Evolutionary conservation across 306 rosid genomes (phyloP).

Genomic region (Comarum palustre): DNA sequence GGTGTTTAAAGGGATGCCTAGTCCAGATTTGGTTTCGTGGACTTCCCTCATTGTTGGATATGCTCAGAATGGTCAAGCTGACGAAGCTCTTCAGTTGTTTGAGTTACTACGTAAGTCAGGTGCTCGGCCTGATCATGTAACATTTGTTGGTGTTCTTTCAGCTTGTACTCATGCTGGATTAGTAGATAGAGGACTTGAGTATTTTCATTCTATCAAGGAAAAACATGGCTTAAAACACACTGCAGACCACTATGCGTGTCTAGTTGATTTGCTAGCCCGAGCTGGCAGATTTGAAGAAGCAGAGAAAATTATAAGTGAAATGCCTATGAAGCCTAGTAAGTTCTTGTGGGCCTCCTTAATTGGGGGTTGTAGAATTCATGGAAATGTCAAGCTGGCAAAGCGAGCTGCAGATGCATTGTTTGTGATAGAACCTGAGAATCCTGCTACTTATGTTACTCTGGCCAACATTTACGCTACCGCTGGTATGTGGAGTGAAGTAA

Average conservation of each 20-base stretch:
- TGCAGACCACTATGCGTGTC: constrained; percentile 65
- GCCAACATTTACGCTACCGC: constrained; percentile 66
- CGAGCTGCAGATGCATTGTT: constrained; percentile 59
- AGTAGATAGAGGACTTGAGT: constrained; percentile 55
- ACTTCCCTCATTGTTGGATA: constrained; percentile 61
- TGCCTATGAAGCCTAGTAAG: constrained; percentile 61
- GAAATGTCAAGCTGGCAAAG: constrained; percentile 54
- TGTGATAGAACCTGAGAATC: constrained; percentile 65
- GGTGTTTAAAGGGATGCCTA: constrained; percentile 49
- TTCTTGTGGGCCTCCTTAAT: constrained; percentile 66
- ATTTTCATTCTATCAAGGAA: constrained; percentile 53
- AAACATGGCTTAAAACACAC: constrained; percentile 54
- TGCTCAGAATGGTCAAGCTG: constrained; percentile 64
- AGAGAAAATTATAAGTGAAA: constrained; percentile 46
- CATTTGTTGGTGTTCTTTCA: constrained; percentile 63
- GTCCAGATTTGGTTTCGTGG: constrained; percentile 64
- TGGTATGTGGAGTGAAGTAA: constrained; percentile 55
- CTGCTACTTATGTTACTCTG: constrained; percentile 55
- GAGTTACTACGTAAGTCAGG: constrained; percentile 52
- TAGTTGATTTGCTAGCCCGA: constrained; percentile 58
- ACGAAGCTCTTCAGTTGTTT: constrained; percentile 52
- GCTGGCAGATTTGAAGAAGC: constrained; percentile 60
- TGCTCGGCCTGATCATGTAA: constrained; percentile 53
- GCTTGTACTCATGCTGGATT: constrained; percentile 72
- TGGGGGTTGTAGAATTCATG: constrained; percentile 71